Evolutionary conservation across 2,329 filamentous ascomycete species (phyloP).

Genomic region (Fusarium drepaniforme): DNA sequence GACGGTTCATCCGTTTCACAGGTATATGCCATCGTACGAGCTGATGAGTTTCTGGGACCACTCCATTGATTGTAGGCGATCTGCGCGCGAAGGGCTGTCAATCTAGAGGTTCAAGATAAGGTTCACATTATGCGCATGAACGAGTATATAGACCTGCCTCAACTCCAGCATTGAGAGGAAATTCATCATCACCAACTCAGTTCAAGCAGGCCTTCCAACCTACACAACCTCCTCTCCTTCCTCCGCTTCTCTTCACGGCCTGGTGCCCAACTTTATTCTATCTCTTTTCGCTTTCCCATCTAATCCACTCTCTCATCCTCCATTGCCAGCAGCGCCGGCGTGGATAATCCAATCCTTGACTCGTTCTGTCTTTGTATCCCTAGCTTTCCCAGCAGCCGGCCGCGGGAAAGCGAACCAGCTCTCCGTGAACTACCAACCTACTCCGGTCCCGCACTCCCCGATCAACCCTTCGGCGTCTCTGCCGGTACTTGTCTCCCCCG

Average conservation of each 20-base stretch:
- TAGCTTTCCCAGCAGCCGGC: slow-evolving; percentile 31
- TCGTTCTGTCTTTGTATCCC: slow-evolving; percentile 35
- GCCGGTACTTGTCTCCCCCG: slow-evolving; percentile 30
- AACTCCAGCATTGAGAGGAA: slow-evolving; percentile 1
- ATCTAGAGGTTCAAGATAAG: neutral
- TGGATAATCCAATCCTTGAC: slow-evolving; percentile 35
- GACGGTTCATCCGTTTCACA: slow-evolving; percentile 27
- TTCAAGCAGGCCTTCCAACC: slow-evolving; percentile 19
- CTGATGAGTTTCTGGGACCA: slow-evolving; percentile 32
- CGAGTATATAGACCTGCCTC: slow-evolving; percentile 26
- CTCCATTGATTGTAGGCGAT: slow-evolving; percentile 4
- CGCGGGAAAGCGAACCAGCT: slow-evolving; percentile 26
- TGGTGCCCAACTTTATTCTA: slow-evolving; percentile 12
- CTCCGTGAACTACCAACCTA: slow-evolving; percentile 27
- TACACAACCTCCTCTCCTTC: neutral
- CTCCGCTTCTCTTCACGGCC: slow-evolving; percentile 11
- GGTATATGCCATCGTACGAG: slow-evolving; percentile 32
- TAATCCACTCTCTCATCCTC: slow-evolving; percentile 8
- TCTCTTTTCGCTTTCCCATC: neutral
- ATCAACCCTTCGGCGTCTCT: slow-evolving; percentile 24
- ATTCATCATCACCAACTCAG: slow-evolving; percentile 20
- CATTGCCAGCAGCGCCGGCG: slow-evolving; percentile 31
- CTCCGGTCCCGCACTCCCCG: slow-evolving; percentile 25
- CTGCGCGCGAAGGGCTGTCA: neutral
- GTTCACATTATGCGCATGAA: neutral